Percentiles rank a stretch among this genome's conserved stretches.
Conservation (phyloP, 2,329 filamentous ascomycete genomes). For the Harringtonia lauricola region DNA sequence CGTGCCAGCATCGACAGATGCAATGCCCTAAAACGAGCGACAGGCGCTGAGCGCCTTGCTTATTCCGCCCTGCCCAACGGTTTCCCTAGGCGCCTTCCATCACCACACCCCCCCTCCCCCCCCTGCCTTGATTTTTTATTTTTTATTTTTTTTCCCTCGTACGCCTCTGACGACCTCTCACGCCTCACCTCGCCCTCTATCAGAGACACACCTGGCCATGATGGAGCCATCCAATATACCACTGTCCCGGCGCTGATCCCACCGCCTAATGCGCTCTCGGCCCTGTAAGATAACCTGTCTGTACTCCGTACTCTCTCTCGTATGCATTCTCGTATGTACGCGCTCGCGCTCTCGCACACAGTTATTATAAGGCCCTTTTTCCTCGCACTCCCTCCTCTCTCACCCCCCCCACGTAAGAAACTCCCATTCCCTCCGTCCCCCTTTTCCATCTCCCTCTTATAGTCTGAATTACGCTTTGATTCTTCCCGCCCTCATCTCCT, state of each 20-base stretch:
- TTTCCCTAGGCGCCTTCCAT: neutral
- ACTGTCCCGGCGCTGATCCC: constrained; percentile 8
- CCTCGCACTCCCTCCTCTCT: no score
- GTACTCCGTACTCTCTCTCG: no score
- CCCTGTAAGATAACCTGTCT: neutral
- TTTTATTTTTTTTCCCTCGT: no score
- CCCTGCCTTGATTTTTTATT: neutral
- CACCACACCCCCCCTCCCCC: neutral
- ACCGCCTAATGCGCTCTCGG: constrained; percentile 6
- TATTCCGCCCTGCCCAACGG: neutral
- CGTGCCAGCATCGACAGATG: constrained; percentile 7
- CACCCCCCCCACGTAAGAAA: no score
- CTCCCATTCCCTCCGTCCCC: no score
- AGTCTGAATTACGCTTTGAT: no score
- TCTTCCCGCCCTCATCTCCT: no score
- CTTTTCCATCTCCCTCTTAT: no score
- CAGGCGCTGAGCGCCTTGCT: neutral
- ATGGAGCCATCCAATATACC: constrained; percentile 11
- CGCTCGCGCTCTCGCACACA: no score
- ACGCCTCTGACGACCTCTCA: no score
- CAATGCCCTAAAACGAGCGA: neutral
- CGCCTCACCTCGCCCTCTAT: no score
- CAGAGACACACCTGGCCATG: constrained; percentile 4
- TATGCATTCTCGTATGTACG: no score
- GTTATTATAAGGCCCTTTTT: constrained; percentile 8